phyloP scores from a whole-genome alignment of 2,329 filamentous ascomycete genomes.

The Magnaporthiopsis incrustans region DNA sequence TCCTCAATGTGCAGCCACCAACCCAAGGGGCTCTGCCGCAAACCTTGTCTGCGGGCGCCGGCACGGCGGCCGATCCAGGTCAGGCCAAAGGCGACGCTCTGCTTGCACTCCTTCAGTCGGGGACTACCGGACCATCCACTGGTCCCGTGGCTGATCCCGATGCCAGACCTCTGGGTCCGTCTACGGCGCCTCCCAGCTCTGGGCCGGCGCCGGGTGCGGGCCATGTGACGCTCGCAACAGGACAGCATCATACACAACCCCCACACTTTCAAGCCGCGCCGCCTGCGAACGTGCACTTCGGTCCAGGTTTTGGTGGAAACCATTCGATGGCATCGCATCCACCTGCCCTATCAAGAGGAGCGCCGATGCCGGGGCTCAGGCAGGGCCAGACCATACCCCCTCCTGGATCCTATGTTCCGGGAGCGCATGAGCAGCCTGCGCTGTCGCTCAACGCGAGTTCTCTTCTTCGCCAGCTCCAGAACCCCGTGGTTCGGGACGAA shows the following conservation, averaged over 20 bases:
- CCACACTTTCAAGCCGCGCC: neutral
- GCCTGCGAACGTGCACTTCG: neutral
- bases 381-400: neutral
- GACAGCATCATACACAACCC: neutral
- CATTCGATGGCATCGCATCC: neutral
- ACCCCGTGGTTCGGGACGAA: slow-evolving; percentile 2
- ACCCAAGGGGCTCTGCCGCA: slow-evolving; percentile 38
- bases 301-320: neutral
- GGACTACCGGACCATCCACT: neutral
- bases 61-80: slow-evolving; percentile 11
- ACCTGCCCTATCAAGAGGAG: slow-evolving; percentile 16
- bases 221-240: neutral
- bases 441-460: neutral
- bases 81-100: slow-evolving; percentile 42
- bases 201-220: too few relatives aligned
- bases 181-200: neutral
- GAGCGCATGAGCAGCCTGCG: neutral
- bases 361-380: neutral
- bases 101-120: slow-evolving; percentile 41
- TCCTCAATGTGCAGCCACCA: slow-evolving; percentile 47
- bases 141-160: neutral
- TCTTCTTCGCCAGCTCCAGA: slow-evolving; percentile 3
- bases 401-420: neutral
- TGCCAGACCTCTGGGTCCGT: neutral
- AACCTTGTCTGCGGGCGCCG: slow-evolving; percentile 12